Evolutionary conservation across 495 filamentous ascomycete genomes (phyloP), one percentile per base, ranked within the genome.

Genomic region (Neurospora sp.): DNA sequence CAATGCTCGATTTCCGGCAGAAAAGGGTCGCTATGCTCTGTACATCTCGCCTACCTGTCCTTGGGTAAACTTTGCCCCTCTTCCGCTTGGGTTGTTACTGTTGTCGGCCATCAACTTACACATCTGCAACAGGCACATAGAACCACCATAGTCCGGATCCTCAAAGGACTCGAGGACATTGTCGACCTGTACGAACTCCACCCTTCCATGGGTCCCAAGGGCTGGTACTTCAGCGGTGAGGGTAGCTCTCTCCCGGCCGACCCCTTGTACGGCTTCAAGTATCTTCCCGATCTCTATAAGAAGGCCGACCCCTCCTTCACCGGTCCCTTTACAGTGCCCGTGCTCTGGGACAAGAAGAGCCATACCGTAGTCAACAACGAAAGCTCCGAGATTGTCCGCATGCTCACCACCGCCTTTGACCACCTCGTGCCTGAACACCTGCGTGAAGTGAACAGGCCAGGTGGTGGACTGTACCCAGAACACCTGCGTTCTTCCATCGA

Each of bases 361-460:
- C 85, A 87, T 74, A 89, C 88, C 5, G 89, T 93, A 71, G 91
- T 93, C 74, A 92, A 86, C 80, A 93, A 93, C 75, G 92, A 93
- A 83, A 92, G 90, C 71, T 88, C 87, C 77, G 92, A 93, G 81
- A 93, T 94, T 72, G 92, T 93, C 39, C 83, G 89, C 69, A 91
- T 91, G 83, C 79, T 91, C 7, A 89, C 89, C 75, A 81, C 84
- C 35, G 89, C 90, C 73, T 97, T 95, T 78, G 93, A 97, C 78
- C 86, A 89, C 72, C 80, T 94, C 23, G 77, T 96, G 4, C 88
- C 90, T 0, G 85, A 87, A 60, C 72, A 87, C 74, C 88, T 87
- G 81, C 86, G 88, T 44, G 86, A 89, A 40, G 76, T 91, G 2
- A 90, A 90, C 75, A 75, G 77, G 7, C 76, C 76, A 7, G 78